Conservation (phyloP, 768 basidiomycete genomes). For the Clitopilus hobsonii region DNA sequence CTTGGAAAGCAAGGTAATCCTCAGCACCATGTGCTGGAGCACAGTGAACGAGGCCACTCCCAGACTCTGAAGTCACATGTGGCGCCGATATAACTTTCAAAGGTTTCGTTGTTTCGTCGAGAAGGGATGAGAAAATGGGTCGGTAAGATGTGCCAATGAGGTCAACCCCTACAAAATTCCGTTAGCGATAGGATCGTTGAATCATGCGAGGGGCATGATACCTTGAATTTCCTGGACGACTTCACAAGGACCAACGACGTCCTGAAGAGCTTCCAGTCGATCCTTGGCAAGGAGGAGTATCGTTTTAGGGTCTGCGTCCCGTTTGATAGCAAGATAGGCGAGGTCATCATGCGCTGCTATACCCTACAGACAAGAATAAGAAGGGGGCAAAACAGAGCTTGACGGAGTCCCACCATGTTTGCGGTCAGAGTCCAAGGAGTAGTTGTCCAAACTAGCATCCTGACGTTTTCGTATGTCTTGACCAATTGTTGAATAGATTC, state of each 20-base stretch:
- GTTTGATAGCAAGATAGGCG: conserved; percentile 52
- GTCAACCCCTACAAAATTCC: conserved; percentile 34
- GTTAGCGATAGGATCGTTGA: neutral
- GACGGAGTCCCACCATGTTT: conserved; percentile 81
- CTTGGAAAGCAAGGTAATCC: conserved; percentile 79
- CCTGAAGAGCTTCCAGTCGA: conserved; percentile 34
- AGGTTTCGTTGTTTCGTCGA: conserved; percentile 18
- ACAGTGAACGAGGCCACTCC: conserved; percentile 93
- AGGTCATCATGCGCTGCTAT: conserved; percentile 80
- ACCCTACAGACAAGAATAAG: conserved; percentile 50
- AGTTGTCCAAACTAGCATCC: conserved; percentile 90
- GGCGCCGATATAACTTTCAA: conserved; percentile 58
- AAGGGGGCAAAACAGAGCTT: no score
- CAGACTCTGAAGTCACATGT: conserved; percentile 84
- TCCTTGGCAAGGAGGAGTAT: conserved; percentile 49
- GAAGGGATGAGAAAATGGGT: conserved; percentile 49
- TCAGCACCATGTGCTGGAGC: conserved; percentile 94
- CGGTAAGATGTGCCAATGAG: conserved; percentile 59
- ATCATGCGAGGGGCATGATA: conserved; percentile 8
- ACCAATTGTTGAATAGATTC: conserved; percentile 27
- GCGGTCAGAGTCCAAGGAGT: conserved; percentile 97
- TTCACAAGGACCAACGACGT: conserved; percentile 32
- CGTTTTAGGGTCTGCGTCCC: conserved; percentile 7
- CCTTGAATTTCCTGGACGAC: conserved; percentile 34
- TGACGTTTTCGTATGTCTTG: conserved; percentile 27